Evolutionary conservation across 2,329 filamentous ascomycete species (phyloP), one percentile per base, ranked within the genome.

Genomic region (Ilyonectria robusta): DNA sequence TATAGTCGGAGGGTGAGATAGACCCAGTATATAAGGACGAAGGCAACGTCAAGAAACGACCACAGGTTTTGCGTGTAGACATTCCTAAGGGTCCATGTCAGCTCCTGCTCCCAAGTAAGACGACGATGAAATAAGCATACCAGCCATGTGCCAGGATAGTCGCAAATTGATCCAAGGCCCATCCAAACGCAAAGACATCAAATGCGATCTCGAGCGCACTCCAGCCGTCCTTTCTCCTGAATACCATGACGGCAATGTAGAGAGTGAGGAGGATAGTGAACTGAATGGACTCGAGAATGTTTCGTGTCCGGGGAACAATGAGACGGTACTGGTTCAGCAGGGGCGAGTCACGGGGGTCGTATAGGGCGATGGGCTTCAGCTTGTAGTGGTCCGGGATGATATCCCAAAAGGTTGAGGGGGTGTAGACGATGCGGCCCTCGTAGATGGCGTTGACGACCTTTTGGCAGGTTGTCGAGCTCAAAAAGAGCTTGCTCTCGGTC

Each of bases 61-160:
- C 94, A 97, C 4, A 97, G 83, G 73, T 96, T 95, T 78, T 97
- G 93, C 0, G 93, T 94, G 76, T 96, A 95, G 1, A 96, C 93
- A 65, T 89, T 88, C 93, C 93, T 88, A 54, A 40, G 42, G 21
- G 13, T 59, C 60, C 59, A 31, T 53, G 47, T 68, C 33, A 71
- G 57, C 53, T 42, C 19, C 9, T 33, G 11, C 1, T 15, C 1
- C 21, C 10, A 29, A 2, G 13, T 17, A 3, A 53, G 10, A 17
- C 9, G 26, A 17, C 19, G 15, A 10, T 33, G 17, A 13, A 37
- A 42, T 46, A 23, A 59, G 77, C 82, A 70, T 76, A 87, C 88
- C 87, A 90, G 54, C 88, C 89, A 76, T 96, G 93, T 70, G 93
- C 93, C 17, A 94, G 79, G 31, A 94, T 91, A 0, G 92, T 93